Evolutionary conservation across 495 filamentous ascomycete species (phyloP).

Genomic region (Xylaria longipes): DNA sequence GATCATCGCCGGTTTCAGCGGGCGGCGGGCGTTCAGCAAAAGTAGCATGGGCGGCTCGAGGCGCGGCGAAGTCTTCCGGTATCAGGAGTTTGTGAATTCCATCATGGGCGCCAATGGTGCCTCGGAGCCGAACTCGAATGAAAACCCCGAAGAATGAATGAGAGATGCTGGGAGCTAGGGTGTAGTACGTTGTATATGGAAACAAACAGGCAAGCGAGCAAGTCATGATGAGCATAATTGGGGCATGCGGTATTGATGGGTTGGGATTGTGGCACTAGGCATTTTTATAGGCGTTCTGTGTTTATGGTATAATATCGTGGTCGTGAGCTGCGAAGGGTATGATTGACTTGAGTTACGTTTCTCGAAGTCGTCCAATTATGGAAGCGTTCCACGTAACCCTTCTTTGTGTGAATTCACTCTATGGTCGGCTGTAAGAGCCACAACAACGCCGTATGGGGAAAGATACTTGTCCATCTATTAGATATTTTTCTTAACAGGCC

Average conservation of each 20-base stretch:
- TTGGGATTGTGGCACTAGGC: constrained; percentile 4
- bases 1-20: constrained; percentile 83
- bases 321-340: background rate
- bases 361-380: background rate
- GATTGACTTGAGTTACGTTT: background rate
- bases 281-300: constrained; percentile 11
- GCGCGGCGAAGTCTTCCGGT: constrained; percentile 77
- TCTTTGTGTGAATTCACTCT: background rate
- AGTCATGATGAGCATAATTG: background rate
- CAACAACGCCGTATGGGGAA: background rate
- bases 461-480: background rate
- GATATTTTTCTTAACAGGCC: background rate
- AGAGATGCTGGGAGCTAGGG: background rate
- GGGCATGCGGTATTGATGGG: background rate
- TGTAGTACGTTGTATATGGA: background rate
- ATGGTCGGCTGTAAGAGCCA: background rate
- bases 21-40: constrained; percentile 75
- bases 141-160: constrained; percentile 10
- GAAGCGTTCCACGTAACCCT: background rate
- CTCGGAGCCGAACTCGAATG: background rate
- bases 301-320: background rate
- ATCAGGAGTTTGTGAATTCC: constrained; percentile 76
- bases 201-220: background rate
- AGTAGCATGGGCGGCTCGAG: constrained; percentile 47
- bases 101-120: constrained; percentile 50